Base-by-base conservation (phyloP, 179 eudicot genomes). In the Carnegiea gigantea region DNA sequence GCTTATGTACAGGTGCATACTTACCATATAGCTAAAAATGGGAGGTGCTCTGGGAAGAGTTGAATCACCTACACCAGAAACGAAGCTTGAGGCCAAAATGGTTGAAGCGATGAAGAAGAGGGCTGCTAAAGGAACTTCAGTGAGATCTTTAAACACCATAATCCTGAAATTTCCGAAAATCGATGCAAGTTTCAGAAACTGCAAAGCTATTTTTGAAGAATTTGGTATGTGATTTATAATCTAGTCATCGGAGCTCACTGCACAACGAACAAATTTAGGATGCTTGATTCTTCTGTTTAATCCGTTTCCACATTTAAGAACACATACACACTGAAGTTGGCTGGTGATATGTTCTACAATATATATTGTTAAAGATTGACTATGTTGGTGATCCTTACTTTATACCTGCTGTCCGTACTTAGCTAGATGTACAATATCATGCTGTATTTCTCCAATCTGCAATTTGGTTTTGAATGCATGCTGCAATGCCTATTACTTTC, bases 111-210 rank as follows among this genome's bases (percentile, higher is more conserved):
- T 95, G 92, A 89, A 82, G 78, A 90, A 88, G 81, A 89, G 97
- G 85, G 97, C 88, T 81, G 75, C 84, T 68, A 70, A 86, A 84
- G 98, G 97, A 87, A 91, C 88, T 81, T 78, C 90, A 38, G 82
- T 90, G 80, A 95, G 85, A 80, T 91, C 99, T 71, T 91, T 95
- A 81, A 90, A 95, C 82, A 88, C 87, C 86, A 87, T 95, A 67
- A 92, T 95, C 80, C 88, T 94, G 77, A 94, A 94, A 72, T 95
- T 95, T 68, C 99, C 98, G 43, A 95, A 94, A 84, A 95, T 95
- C 75, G 99, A 92, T 80, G 84, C 82, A 86, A 92, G 93, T 86
- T 92, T 95, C 78, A 87, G 92, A 80, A 94, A 95, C 79, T 94
- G 94, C 93, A 89, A 85, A 87, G 86, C 87, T 40, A 90, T 81